phyloP scores from a whole-genome alignment of 2,329 filamentous ascomycete species.

The Domatiomyces globalis region DNA sequence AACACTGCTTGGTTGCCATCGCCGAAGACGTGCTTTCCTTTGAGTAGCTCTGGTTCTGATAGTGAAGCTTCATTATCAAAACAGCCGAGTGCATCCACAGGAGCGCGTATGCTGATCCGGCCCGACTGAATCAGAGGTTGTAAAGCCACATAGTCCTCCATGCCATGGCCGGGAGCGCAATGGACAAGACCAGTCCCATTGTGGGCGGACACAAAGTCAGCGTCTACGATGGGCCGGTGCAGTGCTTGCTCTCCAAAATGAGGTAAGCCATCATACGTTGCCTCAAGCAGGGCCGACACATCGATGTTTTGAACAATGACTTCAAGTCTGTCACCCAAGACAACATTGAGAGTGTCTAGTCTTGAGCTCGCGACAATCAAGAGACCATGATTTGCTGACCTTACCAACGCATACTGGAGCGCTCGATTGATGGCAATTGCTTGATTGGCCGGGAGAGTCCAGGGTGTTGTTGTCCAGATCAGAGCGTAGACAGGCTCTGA shows the following conservation, averaged over 20 bases:
- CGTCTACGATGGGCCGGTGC: slow-evolving; percentile 60
- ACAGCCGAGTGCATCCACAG: slow-evolving; percentile 64
- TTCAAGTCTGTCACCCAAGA: slow-evolving; percentile 33
- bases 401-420: slow-evolving; percentile 58
- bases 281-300: slow-evolving; percentile 50
- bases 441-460: slow-evolving; percentile 87
- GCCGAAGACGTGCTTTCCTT: slow-evolving; percentile 56
- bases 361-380: slow-evolving; percentile 60
- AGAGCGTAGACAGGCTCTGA: slow-evolving; percentile 52
- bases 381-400: slow-evolving; percentile 40
- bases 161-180: slow-evolving; percentile 83
- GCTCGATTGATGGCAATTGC: slow-evolving; percentile 70
- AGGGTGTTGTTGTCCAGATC: slow-evolving; percentile 98
- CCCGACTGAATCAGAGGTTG: slow-evolving; percentile 11
- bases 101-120: slow-evolving; percentile 36
- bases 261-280: slow-evolving; percentile 51
- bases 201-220: slow-evolving; percentile 73
- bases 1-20: slow-evolving; percentile 58
- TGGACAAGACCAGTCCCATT: slow-evolving; percentile 96
- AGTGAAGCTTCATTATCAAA: slow-evolving; percentile 74
- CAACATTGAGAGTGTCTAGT: slow-evolving; percentile 42
- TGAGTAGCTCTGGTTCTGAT: slow-evolving; percentile 50
- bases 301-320: slow-evolving; percentile 34
- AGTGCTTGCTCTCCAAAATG: slow-evolving; percentile 48
- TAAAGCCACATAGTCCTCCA: slow-evolving; percentile 84